These are phyloP conservation scores for Singerocomus inundabilis DNA, from an alignment of 1,284 basidiomycete genomes.

Conservation along the genomic window DNA sequence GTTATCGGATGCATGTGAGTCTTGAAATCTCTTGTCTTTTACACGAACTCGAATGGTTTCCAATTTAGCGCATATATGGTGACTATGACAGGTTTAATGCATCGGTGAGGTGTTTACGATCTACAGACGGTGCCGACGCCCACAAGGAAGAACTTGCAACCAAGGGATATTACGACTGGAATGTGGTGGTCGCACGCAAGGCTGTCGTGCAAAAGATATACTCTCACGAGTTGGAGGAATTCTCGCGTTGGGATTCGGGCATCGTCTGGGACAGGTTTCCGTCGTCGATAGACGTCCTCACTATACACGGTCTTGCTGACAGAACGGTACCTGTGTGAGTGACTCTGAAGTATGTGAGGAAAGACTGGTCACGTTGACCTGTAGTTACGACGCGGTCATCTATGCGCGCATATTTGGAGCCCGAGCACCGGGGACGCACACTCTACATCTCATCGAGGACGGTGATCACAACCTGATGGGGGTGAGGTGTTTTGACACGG, in stretches of 20 bases:
- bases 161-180: constrained; percentile 59
- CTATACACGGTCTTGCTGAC: constrained; percentile 67
- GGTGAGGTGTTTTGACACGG: constrained; percentile 31
- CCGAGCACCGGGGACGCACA: constrained; percentile 63
- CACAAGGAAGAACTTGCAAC: constrained; percentile 50
- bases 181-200: constrained; percentile 60
- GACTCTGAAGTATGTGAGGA: not conserved
- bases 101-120: constrained; percentile 4
- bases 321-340: constrained; percentile 64
- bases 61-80: constrained; percentile 48
- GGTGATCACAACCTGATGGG: constrained; percentile 75
- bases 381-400: constrained; percentile 68
- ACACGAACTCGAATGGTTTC: constrained; percentile 7
- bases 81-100: constrained; percentile 5
- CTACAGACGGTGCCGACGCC: constrained; percentile 31
- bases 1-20: constrained; percentile 70
- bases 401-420: constrained; percentile 60
- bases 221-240: constrained; percentile 55
- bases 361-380: constrained; percentile 2
- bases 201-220: constrained; percentile 49
- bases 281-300: constrained; percentile 55
- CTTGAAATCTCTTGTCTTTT: constrained; percentile 3
- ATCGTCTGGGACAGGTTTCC: constrained; percentile 68
- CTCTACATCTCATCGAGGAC: constrained; percentile 60
- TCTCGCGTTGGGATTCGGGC: constrained; percentile 60